Base-by-base conservation (phyloP, 1,284 basidiomycete species). In the Irpex lacteus region DNA sequence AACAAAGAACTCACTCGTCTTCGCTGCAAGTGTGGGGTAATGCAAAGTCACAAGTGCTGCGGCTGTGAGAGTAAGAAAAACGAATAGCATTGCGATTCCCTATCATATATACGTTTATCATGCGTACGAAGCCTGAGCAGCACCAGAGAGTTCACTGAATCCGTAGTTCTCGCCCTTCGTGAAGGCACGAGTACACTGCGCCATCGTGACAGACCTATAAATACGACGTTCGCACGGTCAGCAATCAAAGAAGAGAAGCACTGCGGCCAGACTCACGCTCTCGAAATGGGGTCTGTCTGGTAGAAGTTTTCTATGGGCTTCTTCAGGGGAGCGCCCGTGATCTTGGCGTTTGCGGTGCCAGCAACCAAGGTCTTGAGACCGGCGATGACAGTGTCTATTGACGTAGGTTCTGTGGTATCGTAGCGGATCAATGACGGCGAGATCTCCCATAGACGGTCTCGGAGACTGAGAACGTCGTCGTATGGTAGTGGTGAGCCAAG, bases 381-480 rank as follows among this genome's bases (percentile, higher is more conserved):
- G 37, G 85, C 83, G 15, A 90, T 80, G 19, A 89, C 86, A 53
- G 95, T 79, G 44, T 91, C 91, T 0, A 77, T 69, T 0, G 92
- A 93, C 2, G 92, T 93, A 37, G 79, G 80, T 78, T 98, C 97
- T n/a, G 89, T 83, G 56, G 83, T 81, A 72, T 98, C 95, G 76
- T 97, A 96, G 69, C 95, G 85, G 47, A 98, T 89, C 34, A 98
- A 81, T 1, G 94, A 86, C 1, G 98, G 98, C 47, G 94, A 95
- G 70, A 99, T 90, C 76, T 98, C 96, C 94, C 96, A 98, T 88
- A 99, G 90, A 66, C 98, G 89, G 76, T 98, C 95, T 59, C 96
- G 88, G 59, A 99, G 80, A 60, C 84, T 83, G n/a, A 96, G 79
- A 13, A 94, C 84, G 70, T 97, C 94, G 72, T 98, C 95, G 75